Evolutionary conservation across 768 basidiomycete genomes (phyloP), one percentile per base, ranked within the genome.

Genomic region (Trametes elegans): DNA sequence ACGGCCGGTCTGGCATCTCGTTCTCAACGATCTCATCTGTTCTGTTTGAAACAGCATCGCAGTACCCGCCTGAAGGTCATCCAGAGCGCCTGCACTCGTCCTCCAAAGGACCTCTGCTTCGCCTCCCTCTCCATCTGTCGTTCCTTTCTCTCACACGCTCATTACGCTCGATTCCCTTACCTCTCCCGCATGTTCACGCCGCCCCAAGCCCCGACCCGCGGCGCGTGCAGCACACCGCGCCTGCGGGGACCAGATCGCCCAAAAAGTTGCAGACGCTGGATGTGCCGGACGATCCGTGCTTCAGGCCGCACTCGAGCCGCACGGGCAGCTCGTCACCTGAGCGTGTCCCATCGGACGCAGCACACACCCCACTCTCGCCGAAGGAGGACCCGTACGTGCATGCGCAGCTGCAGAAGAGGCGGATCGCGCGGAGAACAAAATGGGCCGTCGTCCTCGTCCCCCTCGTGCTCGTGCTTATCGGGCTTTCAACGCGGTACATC

Each of bases 401-500:
- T 28, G 19, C 40, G 14, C 34, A 23, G 28, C 42, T 49, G 11
- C 40, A 55, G 28, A 84, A 82, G 68, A 76, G 71, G 55, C 72
- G 71, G 41, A 74, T 68, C 28, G 76, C 73, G 38, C 74, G 80
- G 21, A 69, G 74, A 47, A 73, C 74, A 49, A 70, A 71, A 64
- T 81, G 77, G 78, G 73, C 80, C 1, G 75, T 83, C 49, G 49
- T 88, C 36, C 58, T 84, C 29, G 73, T 86, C 2, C 87, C 87
- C 2, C 59, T 84, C 9, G 60, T 74, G 6, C 75, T 90, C 45
- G 64, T 85, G 34, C 50, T 83, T 38, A 74, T 88, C 56, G 80
- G 82, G 10, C 64, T 73, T 3, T 79, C 76, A 11, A 78, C 79
- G 14, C 79, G 73, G n/a, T 83, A 75, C 66, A 38, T 77, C 54